Evolutionary conservation across 2,329 filamentous ascomycete species (phyloP).

Genomic region (Metarhizium sp.): DNA sequence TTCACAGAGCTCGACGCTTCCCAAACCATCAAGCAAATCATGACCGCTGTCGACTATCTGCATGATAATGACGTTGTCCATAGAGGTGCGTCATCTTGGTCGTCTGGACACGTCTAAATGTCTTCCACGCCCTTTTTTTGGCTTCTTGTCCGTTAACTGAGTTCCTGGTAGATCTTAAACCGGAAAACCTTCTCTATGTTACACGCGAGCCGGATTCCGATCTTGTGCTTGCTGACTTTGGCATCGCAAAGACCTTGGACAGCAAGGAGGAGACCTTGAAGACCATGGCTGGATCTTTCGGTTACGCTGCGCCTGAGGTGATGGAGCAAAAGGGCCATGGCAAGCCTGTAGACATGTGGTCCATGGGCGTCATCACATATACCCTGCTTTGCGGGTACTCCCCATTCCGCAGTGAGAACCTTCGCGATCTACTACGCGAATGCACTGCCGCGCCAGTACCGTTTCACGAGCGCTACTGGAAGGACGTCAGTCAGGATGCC

Average conservation of each 20-base stretch:
- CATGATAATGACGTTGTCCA: slow-evolving; percentile 94
- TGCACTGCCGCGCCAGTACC: slow-evolving; percentile 75
- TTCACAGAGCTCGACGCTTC: slow-evolving; percentile 98
- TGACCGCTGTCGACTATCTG: slow-evolving; percentile 88
- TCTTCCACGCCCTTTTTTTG: too few relatives aligned
- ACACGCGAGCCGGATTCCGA: slow-evolving; percentile 69
- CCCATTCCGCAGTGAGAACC: slow-evolving; percentile 90
- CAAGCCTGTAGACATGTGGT: slow-evolving; percentile 99
- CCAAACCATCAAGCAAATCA: slow-evolving; percentile 87
- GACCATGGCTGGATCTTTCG: slow-evolving; percentile 97
- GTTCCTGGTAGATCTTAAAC: slow-evolving; percentile 69
- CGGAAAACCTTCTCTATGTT: slow-evolving; percentile 92
- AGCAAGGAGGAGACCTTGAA: slow-evolving; percentile 84
- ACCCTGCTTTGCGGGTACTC: slow-evolving; percentile 97
- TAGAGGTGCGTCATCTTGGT: slow-evolving; percentile 51
- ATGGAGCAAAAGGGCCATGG: slow-evolving; percentile 97
- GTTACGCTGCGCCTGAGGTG: slow-evolving; percentile 93
- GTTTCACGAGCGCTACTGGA: slow-evolving; percentile 98
- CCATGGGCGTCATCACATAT: slow-evolving; percentile 96
- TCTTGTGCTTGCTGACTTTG: slow-evolving; percentile 91
- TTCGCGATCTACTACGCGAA: slow-evolving; percentile 89
- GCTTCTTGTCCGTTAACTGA: slow-evolving; percentile 2
- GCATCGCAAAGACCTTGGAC: slow-evolving; percentile 96
- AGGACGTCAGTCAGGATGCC: slow-evolving; percentile 88
- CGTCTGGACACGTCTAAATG: background rate